A percentile compares a stretch with the other conserved stretches of the same genome.
phyloP scores from a whole-genome alignment of 129 eudicot genomes.

The Flaveria trinervia region DNA sequence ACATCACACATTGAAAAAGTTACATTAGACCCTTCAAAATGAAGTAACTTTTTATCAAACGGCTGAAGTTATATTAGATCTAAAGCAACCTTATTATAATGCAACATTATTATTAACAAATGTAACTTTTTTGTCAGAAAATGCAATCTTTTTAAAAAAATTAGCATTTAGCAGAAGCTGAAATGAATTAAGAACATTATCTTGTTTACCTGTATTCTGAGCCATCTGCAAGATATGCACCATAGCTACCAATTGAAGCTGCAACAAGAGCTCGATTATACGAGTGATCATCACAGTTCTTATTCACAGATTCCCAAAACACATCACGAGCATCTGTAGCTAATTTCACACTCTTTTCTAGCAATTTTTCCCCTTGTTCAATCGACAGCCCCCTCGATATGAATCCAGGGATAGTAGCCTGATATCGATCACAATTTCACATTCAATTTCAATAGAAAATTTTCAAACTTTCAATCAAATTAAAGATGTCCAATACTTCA shows the following conservation, averaged over 20 bases:
- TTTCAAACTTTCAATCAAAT: not conserved
- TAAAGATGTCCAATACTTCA: not conserved
- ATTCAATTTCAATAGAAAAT: not conserved
- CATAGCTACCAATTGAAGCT: conserved; percentile 94
- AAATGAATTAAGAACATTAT: no score
- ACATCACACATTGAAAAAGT: no score
- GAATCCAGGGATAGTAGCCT: conserved; percentile 93
- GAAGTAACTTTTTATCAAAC: no score
- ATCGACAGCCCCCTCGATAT: conserved; percentile 68
- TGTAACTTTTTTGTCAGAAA: no score
- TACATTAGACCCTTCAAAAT: no score
- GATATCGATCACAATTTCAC: not conserved
- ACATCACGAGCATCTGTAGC: conserved; percentile 68
- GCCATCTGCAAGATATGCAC: conserved; percentile 98
- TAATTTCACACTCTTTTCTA: conserved; percentile 62
- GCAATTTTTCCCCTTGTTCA: conserved; percentile 67
- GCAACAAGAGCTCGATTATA: conserved; percentile 84
- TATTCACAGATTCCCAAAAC: conserved; percentile 56
- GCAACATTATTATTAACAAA: no score
- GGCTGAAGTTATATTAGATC: no score
- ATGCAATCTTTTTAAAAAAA: no score
- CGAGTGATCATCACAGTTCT: conserved; percentile 24
- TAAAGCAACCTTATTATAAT: no score
- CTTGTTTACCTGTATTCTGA: conserved; percentile 80
- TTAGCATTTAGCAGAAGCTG: no score